Base-by-base conservation (phyloP, 176 grass and related monocot genomes). In the Carex scoparia region DNA sequence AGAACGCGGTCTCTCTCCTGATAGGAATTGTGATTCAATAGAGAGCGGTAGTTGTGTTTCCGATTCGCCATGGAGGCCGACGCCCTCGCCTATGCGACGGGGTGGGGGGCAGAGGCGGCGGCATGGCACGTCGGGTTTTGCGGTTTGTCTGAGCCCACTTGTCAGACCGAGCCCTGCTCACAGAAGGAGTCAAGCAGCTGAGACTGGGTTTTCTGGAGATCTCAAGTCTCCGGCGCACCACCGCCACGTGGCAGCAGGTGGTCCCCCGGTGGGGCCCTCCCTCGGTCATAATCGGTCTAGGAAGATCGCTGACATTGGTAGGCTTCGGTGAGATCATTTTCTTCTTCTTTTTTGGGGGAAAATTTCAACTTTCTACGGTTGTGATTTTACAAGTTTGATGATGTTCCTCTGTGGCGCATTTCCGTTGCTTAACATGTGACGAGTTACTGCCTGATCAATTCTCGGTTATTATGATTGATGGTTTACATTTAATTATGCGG, bases 71-170 rank as follows among this genome's bases (percentile, higher is more conserved):
- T 91, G 93, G 91, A 86, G 71, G 10, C 93, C 95, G 10, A 82
- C 88, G 4, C 93, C 91, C 28, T 89, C 95, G 1, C 85, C 93
- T 69, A 88, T 95, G 91, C 91, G 88, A 83, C 84, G 32, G 55
- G 84, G 37, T 18, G 9, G 74, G 1, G 84, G 80, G 23, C 69
- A 87, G 67, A 78, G 85, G 72, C 86, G 74, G 15, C 88, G 86
- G 75, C 30, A 67, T 2, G 89, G 1, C 60, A 71, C 86, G 4
- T 85, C 91, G 7, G 94, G 94, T 4, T 90, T 94, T 49, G 86
- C 90, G 15, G 84, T 94, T 67, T 97, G 90, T 87, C 89, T 97
- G 80, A 97, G 94, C 82, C 94, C 94, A 67, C 94, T 94, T 2
- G 89, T 97, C 74, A 69, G 92, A 82, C 92, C 94, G 44, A 91